phyloP scores from a whole-genome alignment of 345 rosid genomes.

The sweet orange (Citrus sinensis) region DNA sequence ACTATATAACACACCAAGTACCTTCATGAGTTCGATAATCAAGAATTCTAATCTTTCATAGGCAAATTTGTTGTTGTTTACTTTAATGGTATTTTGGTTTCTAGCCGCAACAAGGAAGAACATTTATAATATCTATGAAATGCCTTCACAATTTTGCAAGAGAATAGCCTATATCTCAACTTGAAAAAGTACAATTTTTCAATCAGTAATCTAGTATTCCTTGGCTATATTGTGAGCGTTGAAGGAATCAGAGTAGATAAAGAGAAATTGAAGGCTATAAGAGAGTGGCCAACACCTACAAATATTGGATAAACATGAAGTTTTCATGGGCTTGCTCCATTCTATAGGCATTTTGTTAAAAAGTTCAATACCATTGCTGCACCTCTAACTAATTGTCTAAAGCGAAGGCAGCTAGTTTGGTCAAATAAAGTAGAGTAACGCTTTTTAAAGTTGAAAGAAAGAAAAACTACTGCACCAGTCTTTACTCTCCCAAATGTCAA shows the following conservation, averaged over 20 bases:
- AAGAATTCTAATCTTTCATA: too few species aligned
- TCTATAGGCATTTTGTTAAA: not conserved
- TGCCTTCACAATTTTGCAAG: not conserved
- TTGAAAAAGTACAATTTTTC: too few species aligned
- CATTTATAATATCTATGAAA: not conserved
- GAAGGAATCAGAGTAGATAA: not conserved
- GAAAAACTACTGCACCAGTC: too few species aligned
- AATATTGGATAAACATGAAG: rapidly evolving
- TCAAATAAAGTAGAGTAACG: too few species aligned
- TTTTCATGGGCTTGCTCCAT: not conserved
- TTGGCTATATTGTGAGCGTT: not conserved
- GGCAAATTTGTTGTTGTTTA: not conserved
- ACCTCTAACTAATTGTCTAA: not conserved
- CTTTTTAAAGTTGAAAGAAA: too few species aligned
- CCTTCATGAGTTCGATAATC: too few species aligned
- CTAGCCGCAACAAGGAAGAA: not conserved
- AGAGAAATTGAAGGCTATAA: not conserved
- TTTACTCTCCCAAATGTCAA: too few species aligned
- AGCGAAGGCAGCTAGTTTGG: too few species aligned
- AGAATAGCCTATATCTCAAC: not conserved
- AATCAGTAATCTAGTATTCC: not conserved
- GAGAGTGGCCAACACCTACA: not conserved
- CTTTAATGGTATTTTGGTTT: not conserved
- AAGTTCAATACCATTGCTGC: not conserved
- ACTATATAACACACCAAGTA: too few species aligned